Evolutionary conservation across 208 protist genomes (phyloP), one percentile per base, ranked within the genome.

Genomic region (Phytomonas sp.): DNA sequence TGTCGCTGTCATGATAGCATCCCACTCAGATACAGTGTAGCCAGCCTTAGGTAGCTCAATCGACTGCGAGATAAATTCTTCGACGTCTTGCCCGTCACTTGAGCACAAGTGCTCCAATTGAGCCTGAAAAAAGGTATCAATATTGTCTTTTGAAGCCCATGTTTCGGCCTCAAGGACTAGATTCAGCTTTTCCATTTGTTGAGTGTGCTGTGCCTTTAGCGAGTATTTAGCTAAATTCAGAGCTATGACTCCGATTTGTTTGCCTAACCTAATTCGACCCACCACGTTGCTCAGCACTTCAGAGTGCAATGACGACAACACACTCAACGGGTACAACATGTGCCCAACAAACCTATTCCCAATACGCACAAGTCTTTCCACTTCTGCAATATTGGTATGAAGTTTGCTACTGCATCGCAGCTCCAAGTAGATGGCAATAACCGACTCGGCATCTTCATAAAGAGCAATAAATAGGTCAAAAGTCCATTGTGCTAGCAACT

Each of bases 81-180:
- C 56, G 29, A 89, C 61, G 16, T 79, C 75, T 0, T 49, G 49
- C n/a, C 64, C 61, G 69, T 82, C 78, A n/a, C 74, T 66, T n/a
- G 74, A 70, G 68, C 83, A 93, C 74, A 95, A 70, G 11, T 69
- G 63, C 74, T 87, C 83, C 34, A 93, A 74, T 73, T 84, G 78
- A 30, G 70, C 61, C 72, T 95, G 90, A 68, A 91, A 89, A 6
- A 77, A 37, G 5, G 66, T 60, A 63, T 87, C 80, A 49, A 93
- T 74, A 19, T 63, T 69, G 40, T 82, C 81, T 32, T 84, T 80
- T 12, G 83, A 73, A 26, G 67, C 37, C 90, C 90, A 95, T 45
- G 75, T 83, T 72, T 95, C 90, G 14, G 68, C 78, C 61, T 91
- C 86, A 49, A 88, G 66, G 37, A 91, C 79, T 63, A 91, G 76